Evolutionary conservation across 2,329 filamentous ascomycete species (phyloP).

Genomic region (Stachybotrys echinatus): DNA sequence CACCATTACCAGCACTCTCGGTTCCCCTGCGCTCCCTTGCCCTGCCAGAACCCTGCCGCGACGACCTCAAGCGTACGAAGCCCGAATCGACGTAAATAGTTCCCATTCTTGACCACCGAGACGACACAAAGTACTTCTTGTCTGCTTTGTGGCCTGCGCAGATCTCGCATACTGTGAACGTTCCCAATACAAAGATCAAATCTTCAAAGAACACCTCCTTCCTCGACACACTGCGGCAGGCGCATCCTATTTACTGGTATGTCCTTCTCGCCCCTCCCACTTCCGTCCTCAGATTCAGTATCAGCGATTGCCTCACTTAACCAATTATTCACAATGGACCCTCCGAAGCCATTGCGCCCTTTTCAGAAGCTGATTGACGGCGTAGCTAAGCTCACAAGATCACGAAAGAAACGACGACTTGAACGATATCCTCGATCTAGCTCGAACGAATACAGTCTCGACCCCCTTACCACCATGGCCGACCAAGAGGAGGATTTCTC

Average conservation of each 20-base stretch:
- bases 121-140: background rate
- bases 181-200: background rate
- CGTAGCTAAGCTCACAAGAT: slow-evolving; percentile 18
- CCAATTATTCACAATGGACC: background rate
- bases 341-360: slow-evolving; percentile 13
- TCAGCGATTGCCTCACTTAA: background rate
- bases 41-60: background rate
- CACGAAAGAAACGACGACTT: slow-evolving; percentile 9
- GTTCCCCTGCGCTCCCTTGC: no score
- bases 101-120: background rate
- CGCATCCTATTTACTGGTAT: background rate
- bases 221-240: background rate
- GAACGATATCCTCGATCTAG: slow-evolving; percentile 16
- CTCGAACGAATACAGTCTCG: slow-evolving; percentile 10
- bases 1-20: no score
- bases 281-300: background rate
- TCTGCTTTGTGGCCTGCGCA: background rate
- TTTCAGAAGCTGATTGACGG: slow-evolving; percentile 25
- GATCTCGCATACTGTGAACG: background rate
- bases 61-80: background rate
- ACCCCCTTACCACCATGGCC: slow-evolving; percentile 52
- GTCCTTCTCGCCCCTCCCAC: background rate
- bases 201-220: background rate
- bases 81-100: no score
- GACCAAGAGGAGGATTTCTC: slow-evolving; percentile 81